phyloP scores from a whole-genome alignment of 306 rosid species.

The Cajanus cajan region DNA sequence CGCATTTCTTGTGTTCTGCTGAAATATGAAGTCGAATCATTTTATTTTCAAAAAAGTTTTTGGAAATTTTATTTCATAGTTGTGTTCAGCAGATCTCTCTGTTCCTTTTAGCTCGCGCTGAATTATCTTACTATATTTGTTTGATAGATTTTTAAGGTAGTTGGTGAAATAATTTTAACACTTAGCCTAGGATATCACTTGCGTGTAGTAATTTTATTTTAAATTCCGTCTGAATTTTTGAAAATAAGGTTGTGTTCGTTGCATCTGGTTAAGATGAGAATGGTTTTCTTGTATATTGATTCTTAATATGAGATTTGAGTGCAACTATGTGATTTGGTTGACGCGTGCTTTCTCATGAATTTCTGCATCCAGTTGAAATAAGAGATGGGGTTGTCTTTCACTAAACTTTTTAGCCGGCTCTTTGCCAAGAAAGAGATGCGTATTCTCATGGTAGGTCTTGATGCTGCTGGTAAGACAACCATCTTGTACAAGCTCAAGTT shows the following conservation, averaged over 20 bases:
- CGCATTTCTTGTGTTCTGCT: not conserved
- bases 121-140: not conserved
- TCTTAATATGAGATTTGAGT: slow-evolving; percentile 13
- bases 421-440: slow-evolving; percentile 75
- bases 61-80: not conserved
- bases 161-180: not conserved
- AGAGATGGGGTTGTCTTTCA: slow-evolving; percentile 67
- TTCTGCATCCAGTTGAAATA: slow-evolving; percentile 34
- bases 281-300: not conserved
- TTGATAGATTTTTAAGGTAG: not conserved
- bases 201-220: not conserved
- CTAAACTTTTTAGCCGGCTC: slow-evolving; percentile 73
- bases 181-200: not conserved
- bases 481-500: slow-evolving; percentile 74
- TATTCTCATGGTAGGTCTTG: slow-evolving; percentile 45
- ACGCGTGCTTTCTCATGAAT: slow-evolving; percentile 7
- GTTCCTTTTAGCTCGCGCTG: not conserved
- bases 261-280: not conserved
- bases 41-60: not conserved
- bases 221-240: not conserved
- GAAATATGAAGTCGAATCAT: not conserved
- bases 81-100: not conserved
- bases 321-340: not conserved
- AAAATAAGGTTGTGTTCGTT: not conserved
- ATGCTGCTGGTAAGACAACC: slow-evolving; percentile 67